Percentiles rank a stretch among this genome's conserved stretches.
These are phyloP conservation scores for Pelargonium australe DNA, from an alignment of 441 rosid species.

Conservation along the genomic window DNA sequence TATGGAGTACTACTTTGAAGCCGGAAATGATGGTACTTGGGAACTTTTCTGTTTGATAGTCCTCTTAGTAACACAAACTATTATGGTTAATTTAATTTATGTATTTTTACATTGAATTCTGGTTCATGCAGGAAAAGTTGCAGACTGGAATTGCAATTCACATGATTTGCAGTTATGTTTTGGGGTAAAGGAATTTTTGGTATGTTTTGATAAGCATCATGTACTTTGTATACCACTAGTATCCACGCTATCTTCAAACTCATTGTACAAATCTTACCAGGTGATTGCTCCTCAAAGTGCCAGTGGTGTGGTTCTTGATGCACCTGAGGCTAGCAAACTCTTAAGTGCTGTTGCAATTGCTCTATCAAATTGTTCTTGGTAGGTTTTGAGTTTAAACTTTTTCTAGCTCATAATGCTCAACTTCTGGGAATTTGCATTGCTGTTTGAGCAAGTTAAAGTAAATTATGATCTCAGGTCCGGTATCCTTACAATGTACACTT, in stretches of 20 bases:
- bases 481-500: slow-evolving; percentile 5
- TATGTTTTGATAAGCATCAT: slow-evolving; percentile 26
- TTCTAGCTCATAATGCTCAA: slow-evolving; percentile 4
- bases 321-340: slow-evolving; percentile 93
- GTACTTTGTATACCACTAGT: slow-evolving; percentile 10
- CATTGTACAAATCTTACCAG: slow-evolving; percentile 35
- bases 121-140: slow-evolving; percentile 48
- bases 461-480: slow-evolving; percentile 4
- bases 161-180: slow-evolving; percentile 96
- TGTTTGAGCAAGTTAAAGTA: slow-evolving; percentile 12
- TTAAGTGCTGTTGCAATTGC: slow-evolving; percentile 92
- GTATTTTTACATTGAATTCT: slow-evolving; percentile 25
- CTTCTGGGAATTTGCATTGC: slow-evolving; percentile 14
- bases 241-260: slow-evolving; percentile 8
- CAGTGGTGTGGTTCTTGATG: slow-evolving; percentile 91
- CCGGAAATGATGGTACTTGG: slow-evolving; percentile 39
- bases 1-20: slow-evolving; percentile 82
- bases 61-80: slow-evolving; percentile 10
- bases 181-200: slow-evolving; percentile 95
- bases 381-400: slow-evolving; percentile 26
- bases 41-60: slow-evolving; percentile 17
- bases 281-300: slow-evolving; percentile 97
- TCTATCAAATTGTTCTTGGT: slow-evolving; percentile 91
- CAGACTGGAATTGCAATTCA: slow-evolving; percentile 52
- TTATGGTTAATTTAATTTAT: slow-evolving; percentile 6